Evolutionary conservation across 1,284 basidiomycete genomes (phyloP).

Genomic region (Trametes versicolor): DNA sequence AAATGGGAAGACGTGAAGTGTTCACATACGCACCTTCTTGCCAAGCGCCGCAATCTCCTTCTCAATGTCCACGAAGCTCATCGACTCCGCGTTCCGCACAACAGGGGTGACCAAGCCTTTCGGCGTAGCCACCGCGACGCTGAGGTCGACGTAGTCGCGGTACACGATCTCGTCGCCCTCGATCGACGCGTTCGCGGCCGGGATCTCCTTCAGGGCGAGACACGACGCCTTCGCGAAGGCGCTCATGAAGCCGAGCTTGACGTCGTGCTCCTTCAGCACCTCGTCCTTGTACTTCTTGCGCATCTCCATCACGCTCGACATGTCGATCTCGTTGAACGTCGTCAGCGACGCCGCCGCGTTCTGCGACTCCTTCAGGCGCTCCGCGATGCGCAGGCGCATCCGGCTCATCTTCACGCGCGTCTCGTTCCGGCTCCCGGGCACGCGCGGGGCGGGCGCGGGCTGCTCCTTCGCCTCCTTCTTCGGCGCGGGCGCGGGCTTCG

Average conservation of each 20-base stretch:
- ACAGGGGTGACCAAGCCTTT: slow-evolving; percentile 98
- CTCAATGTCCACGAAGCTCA: slow-evolving; percentile 94
- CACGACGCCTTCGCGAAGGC: slow-evolving; percentile 92
- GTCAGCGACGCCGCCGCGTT: slow-evolving; percentile 97
- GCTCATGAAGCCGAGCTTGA: slow-evolving; percentile 99
- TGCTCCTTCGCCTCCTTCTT: slow-evolving; percentile 47
- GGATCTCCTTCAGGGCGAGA: slow-evolving; percentile 92
- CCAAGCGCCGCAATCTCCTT: slow-evolving; percentile 91
- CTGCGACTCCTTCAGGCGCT: slow-evolving; percentile 98
- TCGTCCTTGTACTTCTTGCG: slow-evolving; percentile 96
- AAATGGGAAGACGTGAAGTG: neutral
- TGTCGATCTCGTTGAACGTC: slow-evolving; percentile 99
- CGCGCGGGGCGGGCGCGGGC: slow-evolving; percentile 47
- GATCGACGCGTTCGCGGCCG: slow-evolving; percentile 94
- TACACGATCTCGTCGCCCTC: slow-evolving; percentile 97
- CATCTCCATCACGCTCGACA: slow-evolving; percentile 95
- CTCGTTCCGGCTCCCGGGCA: slow-evolving; percentile 78
- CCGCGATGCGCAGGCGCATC: slow-evolving; percentile 97
- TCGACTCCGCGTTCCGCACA: slow-evolving; percentile 88
- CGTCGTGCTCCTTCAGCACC: slow-evolving; percentile 91
- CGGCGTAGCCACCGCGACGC: slow-evolving; percentile 96
- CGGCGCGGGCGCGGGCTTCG: slow-evolving; percentile 51
- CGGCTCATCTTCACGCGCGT: slow-evolving; percentile 97
- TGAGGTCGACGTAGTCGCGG: slow-evolving; percentile 93
- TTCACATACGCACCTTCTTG: slow-evolving; percentile 72